Base-by-base conservation (phyloP, 306 rosid species). In the Bauhinia variegata region DNA sequence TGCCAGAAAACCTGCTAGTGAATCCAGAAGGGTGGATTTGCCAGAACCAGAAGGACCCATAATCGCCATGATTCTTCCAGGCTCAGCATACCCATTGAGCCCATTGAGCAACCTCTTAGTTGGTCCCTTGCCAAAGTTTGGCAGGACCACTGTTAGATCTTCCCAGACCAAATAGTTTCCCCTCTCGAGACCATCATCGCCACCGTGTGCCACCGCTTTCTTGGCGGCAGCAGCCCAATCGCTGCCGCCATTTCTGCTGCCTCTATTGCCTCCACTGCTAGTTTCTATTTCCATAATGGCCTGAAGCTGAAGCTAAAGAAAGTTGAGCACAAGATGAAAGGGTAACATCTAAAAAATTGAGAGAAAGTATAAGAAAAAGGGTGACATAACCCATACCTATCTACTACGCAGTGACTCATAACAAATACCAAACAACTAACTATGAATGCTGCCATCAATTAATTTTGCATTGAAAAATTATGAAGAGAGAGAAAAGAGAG, bases 11-110 rank as follows among this genome's bases (percentile, higher is more conserved):
- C 86, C 86, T 83, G 96, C 96, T 23, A 90, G 80, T 16, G 91
- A 9, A 82, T 90, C 96, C 49, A 90, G 96, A 5, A 90, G 84
- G 7, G 96, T 90, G 7, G 96, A 90, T 78, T 90, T 90, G 41
- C 96, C 96, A 60, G 96, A 90, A 39, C 96, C 96, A 66, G 96
- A 90, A 54, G 96, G 96, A 47, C 96, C 96, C 96, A 90, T 90
- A 19, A 90, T 90, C 32, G 96, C 96, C 88, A 80, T 85, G 82
- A 90, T 85, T 64, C 84, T 76, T 55, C 96, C 96, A 64, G 96
- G 91, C 70, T 87, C 96, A 67, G 91, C 95, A 70, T 47, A 87
- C 17, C 96, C 96, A 77, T 75, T 76, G 1, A 90, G 84, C 12
- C 96, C 96, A 80, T 85, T 82, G 32, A 90, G 91, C 69, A 90